A percentile compares a stretch with the other conserved stretches of the same genome.
These are phyloP conservation scores for Trichosporon ovoides DNA, from an alignment of 1,284 basidiomycete genomes.

Conservation along the genomic window DNA sequence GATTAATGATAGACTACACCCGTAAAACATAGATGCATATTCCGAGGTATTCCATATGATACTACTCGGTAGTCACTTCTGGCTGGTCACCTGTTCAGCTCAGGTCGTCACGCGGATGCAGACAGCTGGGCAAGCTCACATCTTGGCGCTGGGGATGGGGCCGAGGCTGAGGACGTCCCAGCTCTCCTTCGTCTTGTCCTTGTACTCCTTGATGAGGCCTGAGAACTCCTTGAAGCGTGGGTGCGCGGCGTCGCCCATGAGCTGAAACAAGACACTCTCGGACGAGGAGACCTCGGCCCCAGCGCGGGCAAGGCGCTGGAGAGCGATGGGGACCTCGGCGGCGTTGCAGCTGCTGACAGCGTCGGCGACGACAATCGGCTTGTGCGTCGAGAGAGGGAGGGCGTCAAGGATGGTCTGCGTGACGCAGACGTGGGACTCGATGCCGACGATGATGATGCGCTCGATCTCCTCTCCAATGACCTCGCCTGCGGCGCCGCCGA, in stretches of 20 bases:
- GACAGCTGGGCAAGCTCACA: neutral
- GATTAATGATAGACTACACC: neutral
- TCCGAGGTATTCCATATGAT: neutral
- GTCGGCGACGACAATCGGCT: slow-evolving; percentile 66
- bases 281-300: slow-evolving; percentile 74
- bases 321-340: slow-evolving; percentile 50
- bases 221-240: slow-evolving; percentile 71
- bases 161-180: slow-evolving; percentile 25
- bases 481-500: neutral
- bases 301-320: slow-evolving; percentile 62
- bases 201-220: slow-evolving; percentile 68
- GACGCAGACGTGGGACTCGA: slow-evolving; percentile 88
- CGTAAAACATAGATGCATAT: slow-evolving; percentile 2
- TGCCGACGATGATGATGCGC: slow-evolving; percentile 72
- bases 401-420: slow-evolving; percentile 68
- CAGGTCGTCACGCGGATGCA: neutral
- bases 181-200: slow-evolving; percentile 56
- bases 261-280: slow-evolving; percentile 73
- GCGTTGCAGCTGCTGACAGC: slow-evolving; percentile 74
- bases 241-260: slow-evolving; percentile 59
- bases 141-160: slow-evolving; percentile 3
- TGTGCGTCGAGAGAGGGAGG: neutral
- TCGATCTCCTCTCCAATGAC: slow-evolving; percentile 44
- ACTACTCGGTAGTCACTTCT: neutral
- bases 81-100: neutral